phyloP scores from a whole-genome alignment of 2,329 filamentous ascomycete genomes.

The Metarhizium rileyi region DNA sequence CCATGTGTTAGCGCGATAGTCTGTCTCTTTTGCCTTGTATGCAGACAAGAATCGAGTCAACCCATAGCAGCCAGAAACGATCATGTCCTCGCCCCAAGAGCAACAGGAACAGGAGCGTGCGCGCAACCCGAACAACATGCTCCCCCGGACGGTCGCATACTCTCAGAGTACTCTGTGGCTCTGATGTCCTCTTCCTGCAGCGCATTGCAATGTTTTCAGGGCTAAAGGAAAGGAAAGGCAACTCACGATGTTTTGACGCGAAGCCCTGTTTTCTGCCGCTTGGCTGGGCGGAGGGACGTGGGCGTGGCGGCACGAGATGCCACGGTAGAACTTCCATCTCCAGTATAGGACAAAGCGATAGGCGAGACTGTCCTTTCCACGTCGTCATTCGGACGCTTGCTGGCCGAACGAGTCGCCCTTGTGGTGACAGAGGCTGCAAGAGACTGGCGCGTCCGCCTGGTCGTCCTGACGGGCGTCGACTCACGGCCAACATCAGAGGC shows the following conservation, averaged over 20 bases:
- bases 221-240: not conserved
- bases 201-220: not conserved
- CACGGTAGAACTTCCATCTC: slow-evolving; percentile 35
- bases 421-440: slow-evolving; percentile 23
- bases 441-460: slow-evolving; percentile 27
- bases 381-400: slow-evolving; percentile 47
- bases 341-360: slow-evolving; percentile 37
- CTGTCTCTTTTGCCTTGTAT: no score
- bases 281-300: slow-evolving; percentile 41
- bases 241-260: slow-evolving; percentile 64
- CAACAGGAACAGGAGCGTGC: not conserved
- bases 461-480: slow-evolving; percentile 22
- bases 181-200: no score
- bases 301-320: slow-evolving; percentile 54
- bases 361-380: slow-evolving; percentile 44
- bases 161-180: no score
- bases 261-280: slow-evolving; percentile 51
- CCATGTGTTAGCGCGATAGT: not conserved
- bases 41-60: no score
- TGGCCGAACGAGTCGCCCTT: slow-evolving; percentile 38
- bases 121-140: not conserved
- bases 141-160: not conserved
- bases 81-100: not conserved
- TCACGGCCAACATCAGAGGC: slow-evolving; percentile 15
- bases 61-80: no score